Evolutionary conservation across 2,329 filamentous ascomycete species (phyloP), one percentile per base, ranked within the genome.

Genomic region (Rhinocladiella mackenziei): DNA sequence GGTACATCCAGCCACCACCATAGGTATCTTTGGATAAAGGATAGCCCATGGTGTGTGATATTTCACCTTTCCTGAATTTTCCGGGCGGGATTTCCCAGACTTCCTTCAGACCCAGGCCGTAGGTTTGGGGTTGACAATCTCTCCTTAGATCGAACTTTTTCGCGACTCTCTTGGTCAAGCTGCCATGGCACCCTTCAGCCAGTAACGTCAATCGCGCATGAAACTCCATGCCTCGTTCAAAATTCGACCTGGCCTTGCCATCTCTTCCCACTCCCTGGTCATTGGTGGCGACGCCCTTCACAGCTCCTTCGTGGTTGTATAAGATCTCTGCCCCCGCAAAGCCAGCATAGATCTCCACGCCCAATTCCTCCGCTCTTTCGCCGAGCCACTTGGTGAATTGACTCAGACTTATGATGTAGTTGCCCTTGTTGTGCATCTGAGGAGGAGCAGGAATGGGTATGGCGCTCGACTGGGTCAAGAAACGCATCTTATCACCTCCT

Each of bases 1-100:
- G 92, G 62, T 98, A 98, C 86, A 98, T 89, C 83, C 89, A 98
- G n/a, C 86, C 89, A 55, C 92, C 92, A 56, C 92, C 92, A 63
- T 98, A 98, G 6, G 89, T 92, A 62, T 97, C 84, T 57, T 76
- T 80, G 11, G 88, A 80, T 32, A 98, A 70, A 14, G 92, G 92
- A 61, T 94, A 97, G 14, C 92, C 92, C 82, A 98, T 80, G 3
- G 88, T 86, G 70, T 98, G 92, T 3, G 83, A 79, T 33, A 97
- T 79, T 56, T 91, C 74, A 40, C 92, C 92, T 61, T 85, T 85
- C 50, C 84, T 76, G 68, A 96, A 97, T 68, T 94, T 97, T 58
- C 86, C 88, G 0, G 92, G 89, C 58, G 89, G 80, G 22, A 98
- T 77, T 67, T 98, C 92, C 92, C 92, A 98, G 0, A 98, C 86